Percentiles rank a stretch among this genome's conserved stretches.
These are phyloP conservation scores for Pythium utonaiense DNA, from an alignment of 352 stramenopile genomes.

Conservation along the genomic window DNA sequence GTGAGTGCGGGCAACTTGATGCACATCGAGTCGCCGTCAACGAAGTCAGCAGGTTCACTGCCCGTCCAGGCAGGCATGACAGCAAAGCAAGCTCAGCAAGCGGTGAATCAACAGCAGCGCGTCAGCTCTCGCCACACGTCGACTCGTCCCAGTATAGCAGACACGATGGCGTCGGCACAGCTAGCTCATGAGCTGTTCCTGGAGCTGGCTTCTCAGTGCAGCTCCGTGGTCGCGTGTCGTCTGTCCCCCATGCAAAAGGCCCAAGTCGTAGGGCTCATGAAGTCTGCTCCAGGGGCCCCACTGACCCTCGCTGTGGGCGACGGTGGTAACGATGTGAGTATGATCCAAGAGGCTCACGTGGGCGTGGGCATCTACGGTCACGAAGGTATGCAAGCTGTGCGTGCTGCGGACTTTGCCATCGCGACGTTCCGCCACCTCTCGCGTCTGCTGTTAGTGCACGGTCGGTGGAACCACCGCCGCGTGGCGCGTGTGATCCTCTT, in stretches of 20 bases:
- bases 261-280: constrained; percentile 93
- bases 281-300: constrained; percentile 55
- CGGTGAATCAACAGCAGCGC: constrained; percentile 15
- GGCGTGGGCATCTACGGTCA: constrained; percentile 98
- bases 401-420: constrained; percentile 83
- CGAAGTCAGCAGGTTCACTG: constrained; percentile 48
- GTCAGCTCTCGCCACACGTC: constrained; percentile 36
- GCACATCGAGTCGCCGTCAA: constrained; percentile 37
- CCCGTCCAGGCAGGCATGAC: background rate
- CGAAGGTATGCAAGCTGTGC: constrained; percentile 92
- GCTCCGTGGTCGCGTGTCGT: constrained; percentile 83
- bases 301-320: constrained; percentile 97
- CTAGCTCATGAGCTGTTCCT: constrained; percentile 68
- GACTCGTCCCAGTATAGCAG: constrained; percentile 32
- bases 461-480: constrained; percentile 81
- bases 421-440: constrained; percentile 78
- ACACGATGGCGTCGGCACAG: constrained; percentile 21
- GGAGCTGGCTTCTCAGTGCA: constrained; percentile 83
- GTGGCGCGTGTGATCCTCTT: constrained; percentile 82
- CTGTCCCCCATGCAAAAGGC: constrained; percentile 92
- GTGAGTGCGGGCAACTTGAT: constrained; percentile 8
- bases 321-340: constrained; percentile 98
- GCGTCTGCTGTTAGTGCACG: constrained; percentile 73
- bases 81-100: background rate
- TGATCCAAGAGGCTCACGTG: constrained; percentile 99